These are phyloP conservation scores for Populus trichocarpa DNA, from an alignment of 441 rosid species.

Conservation along the genomic window DNA sequence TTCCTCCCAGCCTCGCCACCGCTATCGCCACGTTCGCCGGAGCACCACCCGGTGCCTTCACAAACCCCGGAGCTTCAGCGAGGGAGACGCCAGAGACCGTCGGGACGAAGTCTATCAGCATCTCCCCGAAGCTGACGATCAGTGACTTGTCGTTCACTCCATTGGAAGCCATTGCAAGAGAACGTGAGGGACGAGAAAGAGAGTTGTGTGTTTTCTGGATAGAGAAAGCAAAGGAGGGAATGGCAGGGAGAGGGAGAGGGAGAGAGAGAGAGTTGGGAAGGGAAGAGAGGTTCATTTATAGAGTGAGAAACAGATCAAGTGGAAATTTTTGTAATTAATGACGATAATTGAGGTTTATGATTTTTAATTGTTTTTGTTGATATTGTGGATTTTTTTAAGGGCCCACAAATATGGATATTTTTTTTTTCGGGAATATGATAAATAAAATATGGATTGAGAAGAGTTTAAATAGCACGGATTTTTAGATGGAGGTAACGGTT, in stretches of 20 bases:
- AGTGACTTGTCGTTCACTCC: constrained; percentile 25
- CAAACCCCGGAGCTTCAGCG: constrained; percentile 91
- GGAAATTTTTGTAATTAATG: background rate
- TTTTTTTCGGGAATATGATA: background rate
- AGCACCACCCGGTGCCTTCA: constrained; percentile 97
- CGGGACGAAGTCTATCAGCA: constrained; percentile 92
- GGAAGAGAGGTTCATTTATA: too few relatives aligned
- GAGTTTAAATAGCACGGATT: background rate
- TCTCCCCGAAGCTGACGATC: constrained; percentile 90
- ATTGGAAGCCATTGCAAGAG: background rate
- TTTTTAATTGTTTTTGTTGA: too few relatives aligned
- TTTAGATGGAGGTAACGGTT: background rate
- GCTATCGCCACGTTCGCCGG: constrained; percentile 98
- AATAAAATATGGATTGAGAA: background rate
- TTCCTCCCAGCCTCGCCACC: constrained; percentile 69
- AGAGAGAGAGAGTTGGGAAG: background rate
- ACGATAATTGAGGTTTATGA: background rate
- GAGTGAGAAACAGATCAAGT: background rate
- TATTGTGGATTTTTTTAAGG: background rate
- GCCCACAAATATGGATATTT: too few relatives aligned
- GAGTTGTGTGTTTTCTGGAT: constrained; percentile 1
- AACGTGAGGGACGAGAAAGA: background rate
- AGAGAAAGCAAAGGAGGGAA: constrained; percentile 10
- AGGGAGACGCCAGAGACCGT: constrained; percentile 89
- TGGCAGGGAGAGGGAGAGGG: background rate